Evolutionary conservation across 1,284 basidiomycete species (phyloP).

Genomic region (Leucoagaricus sp.): DNA sequence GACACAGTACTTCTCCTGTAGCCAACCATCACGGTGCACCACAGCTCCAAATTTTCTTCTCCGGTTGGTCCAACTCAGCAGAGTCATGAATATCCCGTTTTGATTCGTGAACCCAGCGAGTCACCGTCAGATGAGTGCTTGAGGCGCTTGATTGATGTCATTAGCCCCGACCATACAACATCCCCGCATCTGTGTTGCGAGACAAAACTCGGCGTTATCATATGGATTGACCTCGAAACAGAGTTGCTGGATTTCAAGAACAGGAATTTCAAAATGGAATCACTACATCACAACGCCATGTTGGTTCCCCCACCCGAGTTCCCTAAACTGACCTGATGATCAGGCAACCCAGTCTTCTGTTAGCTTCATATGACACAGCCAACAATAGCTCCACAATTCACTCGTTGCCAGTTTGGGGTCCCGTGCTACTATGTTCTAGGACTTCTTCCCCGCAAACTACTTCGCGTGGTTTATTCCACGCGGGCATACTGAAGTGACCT

Average conservation of each 20-base stretch:
- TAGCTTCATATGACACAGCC: conserved; percentile 2
- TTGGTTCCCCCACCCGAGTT: not conserved
- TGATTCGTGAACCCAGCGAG: too few species aligned
- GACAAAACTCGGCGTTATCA: too few species aligned
- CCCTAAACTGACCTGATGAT: conserved; percentile 2
- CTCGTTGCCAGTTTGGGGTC: not conserved
- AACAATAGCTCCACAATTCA: conserved; percentile 1
- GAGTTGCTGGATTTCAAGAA: not conserved
- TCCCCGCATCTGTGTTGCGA: too few species aligned
- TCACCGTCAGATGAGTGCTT: too few species aligned
- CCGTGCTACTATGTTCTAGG: not conserved
- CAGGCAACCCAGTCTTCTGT: not conserved
- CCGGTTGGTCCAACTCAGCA: too few species aligned
- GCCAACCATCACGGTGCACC: too few species aligned
- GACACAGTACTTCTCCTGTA: too few species aligned
- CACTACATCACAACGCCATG: not conserved
- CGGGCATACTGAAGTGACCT: not conserved
- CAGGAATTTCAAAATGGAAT: too few species aligned
- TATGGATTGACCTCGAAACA: not conserved
- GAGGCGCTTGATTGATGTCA: too few species aligned
- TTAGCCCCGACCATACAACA: too few species aligned
- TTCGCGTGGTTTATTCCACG: not conserved
- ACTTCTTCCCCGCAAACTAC: not conserved
- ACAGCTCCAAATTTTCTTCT: too few species aligned
- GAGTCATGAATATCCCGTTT: too few species aligned